Base-by-base conservation (phyloP, 495 filamentous ascomycete species). In the Glarea lozoyensis region DNA sequence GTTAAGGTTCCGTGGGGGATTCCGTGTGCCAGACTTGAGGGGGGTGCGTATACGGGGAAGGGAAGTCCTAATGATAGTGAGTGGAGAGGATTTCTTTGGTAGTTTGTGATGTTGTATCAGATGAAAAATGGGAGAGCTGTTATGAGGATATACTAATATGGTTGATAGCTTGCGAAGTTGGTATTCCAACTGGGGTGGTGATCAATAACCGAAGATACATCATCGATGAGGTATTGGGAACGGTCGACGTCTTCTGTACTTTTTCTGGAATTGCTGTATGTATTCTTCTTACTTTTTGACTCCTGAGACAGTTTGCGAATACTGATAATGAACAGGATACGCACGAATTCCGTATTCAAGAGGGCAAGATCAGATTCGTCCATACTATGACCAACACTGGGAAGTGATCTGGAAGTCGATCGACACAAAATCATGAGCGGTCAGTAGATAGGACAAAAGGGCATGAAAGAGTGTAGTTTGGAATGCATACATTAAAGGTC, bases 341-440 rank as follows among this genome's bases (percentile, higher is more conserved):
- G 18, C 55, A 58, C 46, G 55, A 58, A 30, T 44, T 58, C 22
- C 31, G 48, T 17, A 19, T 58, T 11, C 37, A 45, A 5, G 43
- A 43, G 15, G 55, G 55, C 13, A 58, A 58, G 25, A 37, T 58
- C 3, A 54, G 50, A 34, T 58, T 46, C 37, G 54, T 57, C 24
- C 54, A 57, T 46, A 57, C 50, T 11, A 50, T 57, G 24, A 57
- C 54, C 5, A n/a, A n/a, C n/a, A n/a, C n/a, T n/a, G n/a, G n/a
- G n/a, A n/a, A n/a, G n/a, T n/a, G n/a, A n/a, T n/a, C n/a, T n/a
- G n/a, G n/a, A n/a, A n/a, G n/a, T n/a, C n/a, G n/a, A n/a, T n/a
- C n/a, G n/a, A n/a, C n/a, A n/a, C n/a, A n/a, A n/a, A n/a, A n/a
- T n/a, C n/a, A n/a, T n/a, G n/a, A n/a, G n/a, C n/a, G n/a, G n/a